These are phyloP conservation scores for Cladosporium sp. DNA, from an alignment of 2,329 filamentous ascomycete genomes.

Conservation along the genomic window DNA sequence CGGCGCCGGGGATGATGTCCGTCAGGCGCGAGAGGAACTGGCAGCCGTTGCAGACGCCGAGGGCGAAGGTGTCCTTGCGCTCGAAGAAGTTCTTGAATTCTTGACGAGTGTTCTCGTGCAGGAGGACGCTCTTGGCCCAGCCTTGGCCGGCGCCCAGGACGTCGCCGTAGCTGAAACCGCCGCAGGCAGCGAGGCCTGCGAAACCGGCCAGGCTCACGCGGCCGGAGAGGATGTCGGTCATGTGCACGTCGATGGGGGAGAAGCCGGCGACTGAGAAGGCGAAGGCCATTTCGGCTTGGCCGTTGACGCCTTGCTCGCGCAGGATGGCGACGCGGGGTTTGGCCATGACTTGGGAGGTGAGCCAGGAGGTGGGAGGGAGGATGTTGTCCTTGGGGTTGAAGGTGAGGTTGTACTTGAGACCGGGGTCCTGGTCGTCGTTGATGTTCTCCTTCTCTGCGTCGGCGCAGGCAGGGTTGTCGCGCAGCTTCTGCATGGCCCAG, in stretches of 20 bases:
- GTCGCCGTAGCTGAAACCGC: slow-evolving; percentile 93
- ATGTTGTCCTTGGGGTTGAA: slow-evolving; percentile 76
- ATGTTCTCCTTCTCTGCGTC: slow-evolving; percentile 77
- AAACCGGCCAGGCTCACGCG: slow-evolving; percentile 78
- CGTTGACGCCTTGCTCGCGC: slow-evolving; percentile 92
- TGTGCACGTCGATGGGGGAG: slow-evolving; percentile 87
- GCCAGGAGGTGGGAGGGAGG: slow-evolving; percentile 60
- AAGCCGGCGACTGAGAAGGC: slow-evolving; percentile 90
- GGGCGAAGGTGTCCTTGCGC: slow-evolving; percentile 80
- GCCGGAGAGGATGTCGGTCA: slow-evolving; percentile 81
- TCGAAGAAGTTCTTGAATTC: slow-evolving; percentile 85
- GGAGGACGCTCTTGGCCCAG: slow-evolving; percentile 89
- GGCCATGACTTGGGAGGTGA: slow-evolving; percentile 56
- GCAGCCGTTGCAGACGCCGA: slow-evolving; percentile 96
- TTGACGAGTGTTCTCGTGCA: slow-evolving; percentile 68
- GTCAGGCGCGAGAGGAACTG: slow-evolving; percentile 86
- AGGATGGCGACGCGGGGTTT: slow-evolving; percentile 84
- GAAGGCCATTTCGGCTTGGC: slow-evolving; percentile 96
- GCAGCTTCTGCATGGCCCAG: slow-evolving; percentile 80
- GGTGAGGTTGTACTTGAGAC: slow-evolving; percentile 76
- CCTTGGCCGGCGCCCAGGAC: slow-evolving; percentile 92
- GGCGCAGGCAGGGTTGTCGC: slow-evolving; percentile 83
- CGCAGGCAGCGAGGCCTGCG: slow-evolving; percentile 85
- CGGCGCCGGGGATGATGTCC: slow-evolving; percentile 77
- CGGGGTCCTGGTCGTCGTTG: slow-evolving; percentile 69